These are phyloP conservation scores for Botrytis fabae DNA, from an alignment of 2,329 filamentous ascomycete genomes.

Conservation along the genomic window DNA sequence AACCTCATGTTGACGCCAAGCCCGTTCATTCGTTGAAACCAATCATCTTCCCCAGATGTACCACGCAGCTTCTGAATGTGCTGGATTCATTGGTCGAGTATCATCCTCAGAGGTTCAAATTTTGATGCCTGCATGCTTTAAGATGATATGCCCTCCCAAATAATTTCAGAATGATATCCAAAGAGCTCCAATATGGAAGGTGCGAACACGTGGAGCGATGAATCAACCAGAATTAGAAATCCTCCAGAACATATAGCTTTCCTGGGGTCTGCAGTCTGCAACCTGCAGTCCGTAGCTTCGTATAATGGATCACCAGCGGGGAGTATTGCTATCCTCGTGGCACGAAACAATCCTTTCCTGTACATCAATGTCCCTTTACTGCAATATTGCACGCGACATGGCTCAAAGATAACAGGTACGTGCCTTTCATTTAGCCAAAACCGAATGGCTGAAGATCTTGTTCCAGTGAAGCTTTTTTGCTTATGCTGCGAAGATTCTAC, in stretches of 20 bases:
- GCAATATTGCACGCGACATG: constrained; percentile 12
- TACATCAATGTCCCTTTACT: constrained; percentile 2
- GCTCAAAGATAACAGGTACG: not conserved
- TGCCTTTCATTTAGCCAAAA: not conserved
- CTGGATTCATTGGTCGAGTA: not conserved
- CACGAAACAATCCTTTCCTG: not conserved
- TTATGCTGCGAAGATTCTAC: not conserved
- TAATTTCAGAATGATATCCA: not conserved
- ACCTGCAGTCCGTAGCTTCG: not conserved
- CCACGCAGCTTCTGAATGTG: constrained; percentile 7
- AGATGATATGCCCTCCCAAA: not conserved
- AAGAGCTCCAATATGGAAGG: not conserved
- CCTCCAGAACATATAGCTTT: not conserved
- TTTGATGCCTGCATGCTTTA: not conserved
- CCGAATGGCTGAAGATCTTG: not conserved
- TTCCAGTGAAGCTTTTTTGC: not conserved
- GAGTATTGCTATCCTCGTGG: not conserved
- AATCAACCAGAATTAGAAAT: not conserved
- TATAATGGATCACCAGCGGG: not conserved
- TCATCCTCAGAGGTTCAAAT: not conserved
- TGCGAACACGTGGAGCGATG: constrained; percentile 3
- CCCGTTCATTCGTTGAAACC: constrained; percentile 8
- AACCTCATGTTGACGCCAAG: constrained; percentile 7
- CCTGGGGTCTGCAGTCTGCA: not conserved
- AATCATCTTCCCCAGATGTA: constrained; percentile 13